Percentiles rank a stretch among this genome's conserved stretches.
Evolutionary conservation across 305 asterid genomes (phyloP).

Genomic region (Fraxinus dipetala): DNA sequence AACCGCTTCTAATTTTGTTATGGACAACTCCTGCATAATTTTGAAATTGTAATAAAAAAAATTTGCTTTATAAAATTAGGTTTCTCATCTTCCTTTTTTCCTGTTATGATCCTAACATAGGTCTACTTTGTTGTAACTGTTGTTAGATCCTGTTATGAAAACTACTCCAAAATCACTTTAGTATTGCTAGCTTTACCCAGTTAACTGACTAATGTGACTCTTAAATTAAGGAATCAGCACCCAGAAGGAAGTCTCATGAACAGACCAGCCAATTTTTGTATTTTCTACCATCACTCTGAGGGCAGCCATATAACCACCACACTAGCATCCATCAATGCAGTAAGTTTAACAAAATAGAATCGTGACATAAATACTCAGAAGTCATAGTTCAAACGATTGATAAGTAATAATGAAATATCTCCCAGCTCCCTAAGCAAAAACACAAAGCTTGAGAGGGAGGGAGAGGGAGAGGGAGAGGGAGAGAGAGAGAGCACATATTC

Average conservation of each 20-base stretch:
- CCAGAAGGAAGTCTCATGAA: background rate
- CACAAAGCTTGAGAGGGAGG: slow-evolving; percentile 46
- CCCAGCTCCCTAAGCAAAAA: slow-evolving; percentile 54
- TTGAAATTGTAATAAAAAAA: background rate
- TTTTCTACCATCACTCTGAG: background rate
- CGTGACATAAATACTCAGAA: background rate
- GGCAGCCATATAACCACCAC: background rate
- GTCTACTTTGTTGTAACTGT: background rate
- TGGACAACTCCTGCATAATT: background rate
- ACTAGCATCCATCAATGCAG: background rate
- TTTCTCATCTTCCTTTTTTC: background rate
- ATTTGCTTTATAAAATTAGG: background rate
- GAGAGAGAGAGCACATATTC: too few species aligned
- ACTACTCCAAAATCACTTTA: background rate
- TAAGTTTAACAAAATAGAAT: background rate
- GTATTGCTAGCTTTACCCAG: background rate
- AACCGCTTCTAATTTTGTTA: background rate
- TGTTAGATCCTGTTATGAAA: background rate
- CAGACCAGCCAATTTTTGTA: background rate
- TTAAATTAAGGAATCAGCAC: background rate
- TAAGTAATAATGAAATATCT: background rate
- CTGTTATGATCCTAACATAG: background rate
- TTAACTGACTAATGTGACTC: background rate
- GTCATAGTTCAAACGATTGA: background rate
- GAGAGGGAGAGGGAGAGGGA: too few species aligned